Base-by-base conservation (phyloP, 2,329 filamentous ascomycete genomes). In the Cyphellophora europaea region DNA sequence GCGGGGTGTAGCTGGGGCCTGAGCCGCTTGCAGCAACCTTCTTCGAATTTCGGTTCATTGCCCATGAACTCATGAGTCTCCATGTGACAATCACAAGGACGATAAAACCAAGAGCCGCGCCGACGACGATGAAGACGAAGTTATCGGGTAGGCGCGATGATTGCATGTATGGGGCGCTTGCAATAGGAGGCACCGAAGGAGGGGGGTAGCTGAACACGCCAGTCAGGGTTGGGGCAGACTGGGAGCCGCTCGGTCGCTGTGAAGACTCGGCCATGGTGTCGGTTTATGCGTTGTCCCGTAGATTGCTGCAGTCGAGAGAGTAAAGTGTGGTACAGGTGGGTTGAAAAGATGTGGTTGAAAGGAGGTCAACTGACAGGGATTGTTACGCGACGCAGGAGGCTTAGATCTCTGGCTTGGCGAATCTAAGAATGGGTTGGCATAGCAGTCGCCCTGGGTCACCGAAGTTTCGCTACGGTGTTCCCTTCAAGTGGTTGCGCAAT, bases 71-170 rank as follows among this genome's bases (percentile, higher is more conserved):
- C 37, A 95, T 72, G 33, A 72, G 79, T 41, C 89, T 84, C 91
- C 91, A 98, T 38, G 82, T 69, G 10, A 98, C 69, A 29, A 96
- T 75, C n/a, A 77, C 78, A 6, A 86, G 66, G 8, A 78, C 85
- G 44, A 95, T 75, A 46, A 87, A 80, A 11, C 85, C 91, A 5
- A 98, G 73, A 17, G 86, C 80, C 16, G 87, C 82, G 30, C 91
- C 91, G 1, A 96, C 91, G 14, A 79, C 82, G 51, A 98, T 98
- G 64, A 98, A 98, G 40, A 98, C 82, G 3, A 89, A 95, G 36
- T 91, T 91, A 52, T 96, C 83, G 2, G 91, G 91, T 8, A 88
- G 69, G 35, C 63, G 79, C 1, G 87, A 93, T 51, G 80, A 78
- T 53, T 88, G 80, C 85, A 96, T 94, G 56, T 85, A 98, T 11